Evolutionary conservation across 345 rosid genomes (phyloP).

Genomic region (Eucalyptus guilfoylei): DNA sequence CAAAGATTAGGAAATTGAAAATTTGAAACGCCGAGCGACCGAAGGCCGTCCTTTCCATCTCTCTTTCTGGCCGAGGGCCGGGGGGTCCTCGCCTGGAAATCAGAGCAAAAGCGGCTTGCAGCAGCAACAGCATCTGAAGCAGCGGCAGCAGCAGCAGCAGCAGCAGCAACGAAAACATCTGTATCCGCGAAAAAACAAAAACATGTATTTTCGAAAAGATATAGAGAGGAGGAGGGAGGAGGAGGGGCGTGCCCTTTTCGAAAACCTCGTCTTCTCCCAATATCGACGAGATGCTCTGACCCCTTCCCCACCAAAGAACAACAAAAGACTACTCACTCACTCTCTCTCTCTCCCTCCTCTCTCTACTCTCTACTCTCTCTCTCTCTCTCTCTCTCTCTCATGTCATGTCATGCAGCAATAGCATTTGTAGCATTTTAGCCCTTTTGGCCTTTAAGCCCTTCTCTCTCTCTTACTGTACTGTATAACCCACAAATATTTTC

Average conservation of each 20-base stretch:
- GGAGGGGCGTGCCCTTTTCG: background rate
- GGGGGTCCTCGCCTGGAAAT: background rate
- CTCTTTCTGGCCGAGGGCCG: background rate
- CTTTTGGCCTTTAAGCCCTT: background rate
- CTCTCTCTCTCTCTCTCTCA: background rate
- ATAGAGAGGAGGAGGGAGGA: background rate
- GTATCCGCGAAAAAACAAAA: background rate
- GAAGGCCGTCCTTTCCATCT: too few species aligned
- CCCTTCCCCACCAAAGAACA: background rate
- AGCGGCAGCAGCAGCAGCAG: background rate
- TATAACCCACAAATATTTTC: too few species aligned
- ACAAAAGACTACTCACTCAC: background rate
- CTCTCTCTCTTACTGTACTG: background rate
- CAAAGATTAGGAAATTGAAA: too few species aligned
- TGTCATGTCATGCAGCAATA: constrained; percentile 4
- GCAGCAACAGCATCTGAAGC: background rate
- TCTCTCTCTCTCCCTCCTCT: background rate
- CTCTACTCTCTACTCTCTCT: background rate
- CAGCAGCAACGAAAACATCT: background rate
- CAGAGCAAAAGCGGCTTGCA: background rate
- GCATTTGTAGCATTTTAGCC: background rate
- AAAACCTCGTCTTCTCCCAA: constrained; percentile 23
- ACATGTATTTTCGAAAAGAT: background rate
- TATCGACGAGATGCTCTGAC: constrained; percentile 8
- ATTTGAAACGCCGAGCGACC: too few species aligned